Base-by-base conservation (phyloP, 2,329 filamentous ascomycete genomes). In the Emergomyces pasteurianus region DNA sequence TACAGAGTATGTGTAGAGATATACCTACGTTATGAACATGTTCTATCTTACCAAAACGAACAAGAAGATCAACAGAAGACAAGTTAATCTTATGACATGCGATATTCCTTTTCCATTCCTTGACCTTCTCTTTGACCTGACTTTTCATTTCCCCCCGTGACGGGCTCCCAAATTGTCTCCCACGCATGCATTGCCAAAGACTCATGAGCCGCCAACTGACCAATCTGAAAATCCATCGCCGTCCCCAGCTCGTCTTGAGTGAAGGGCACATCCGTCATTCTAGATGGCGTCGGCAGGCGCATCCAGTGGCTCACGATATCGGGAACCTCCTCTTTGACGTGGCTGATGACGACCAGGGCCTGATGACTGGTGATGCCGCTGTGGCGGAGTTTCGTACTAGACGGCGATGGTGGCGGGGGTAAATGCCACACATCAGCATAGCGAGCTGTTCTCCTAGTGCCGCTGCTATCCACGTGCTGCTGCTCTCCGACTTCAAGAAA, bases 261-360 rank as follows among this genome's bases (percentile, higher is more conserved):
- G 31, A 46, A 16, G 64, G 1, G 63, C 53, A 0, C 60, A 65
- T 23, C 68, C 67, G 7, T 60, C 67, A 3, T 36, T 8, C 50
- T 53, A 21, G 50, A 16, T 10, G 50, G 28, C 21, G 66, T 67
- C 6, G 71, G 91, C 36, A 96, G 77, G 71, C 89, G 92, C 58
- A 97, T 79, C 87, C 89, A 97, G 70, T 95, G 85, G 54, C 90
- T 78, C 28, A 96, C 83, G 65, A 86, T 87, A 57, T 87, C 86
- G 0, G 94, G 94, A 10, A 97, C 88, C 73, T 99, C 94, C 68
- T 96, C 91, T 64, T 86, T 86, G 63, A 92, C 81, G 75, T 99
- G 94, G 63, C 90, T 94, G 62, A 97, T 92, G 65, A 92, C 90
- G n/a, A 97, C 82, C 59, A 99, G 76, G 0, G 91, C 91, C 74